Evolutionary conservation across 805 yeast species (phyloP).

Genomic region (Kodamaea kaohsiungensis): DNA sequence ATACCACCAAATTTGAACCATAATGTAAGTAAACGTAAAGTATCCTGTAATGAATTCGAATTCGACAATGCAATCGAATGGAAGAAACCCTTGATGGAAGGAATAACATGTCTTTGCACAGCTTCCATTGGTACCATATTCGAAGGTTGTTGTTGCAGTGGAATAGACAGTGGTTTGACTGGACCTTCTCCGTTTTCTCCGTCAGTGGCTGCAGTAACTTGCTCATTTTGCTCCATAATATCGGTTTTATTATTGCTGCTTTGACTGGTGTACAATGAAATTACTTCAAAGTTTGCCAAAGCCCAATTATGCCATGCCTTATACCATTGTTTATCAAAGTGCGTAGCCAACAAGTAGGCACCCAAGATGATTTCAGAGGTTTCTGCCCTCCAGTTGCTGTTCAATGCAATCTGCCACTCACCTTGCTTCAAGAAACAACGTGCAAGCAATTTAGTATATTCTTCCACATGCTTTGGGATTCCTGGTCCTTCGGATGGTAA

Average conservation of each 20-base stretch:
- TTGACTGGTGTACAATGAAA: slow-evolving; percentile 55
- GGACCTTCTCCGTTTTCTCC: slow-evolving; percentile 12
- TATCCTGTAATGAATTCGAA: slow-evolving; percentile 89
- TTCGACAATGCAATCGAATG: slow-evolving; percentile 87
- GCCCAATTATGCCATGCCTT: slow-evolving; percentile 99
- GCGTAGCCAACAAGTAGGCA: slow-evolving; percentile 90
- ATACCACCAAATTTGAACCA: slow-evolving; percentile 98
- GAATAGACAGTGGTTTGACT: neutral
- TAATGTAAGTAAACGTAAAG: slow-evolving; percentile 80
- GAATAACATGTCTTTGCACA: slow-evolving; percentile 86
- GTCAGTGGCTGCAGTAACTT: slow-evolving; percentile 18
- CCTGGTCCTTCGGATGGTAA: slow-evolving; percentile 73
- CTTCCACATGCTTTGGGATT: slow-evolving; percentile 72
- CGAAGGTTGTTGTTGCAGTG: slow-evolving; percentile 12
- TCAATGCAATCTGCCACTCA: slow-evolving; percentile 92
- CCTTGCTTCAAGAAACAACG: slow-evolving; percentile 97
- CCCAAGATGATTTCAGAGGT: slow-evolving; percentile 83
- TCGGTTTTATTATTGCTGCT: slow-evolving; percentile 22
- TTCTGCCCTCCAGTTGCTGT: slow-evolving; percentile 76
- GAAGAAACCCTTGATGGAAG: slow-evolving; percentile 95
- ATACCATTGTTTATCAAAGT: slow-evolving; percentile 90
- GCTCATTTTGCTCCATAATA: slow-evolving; percentile 32
- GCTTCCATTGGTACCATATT: slow-evolving; percentile 48
- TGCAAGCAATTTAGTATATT: slow-evolving; percentile 82
- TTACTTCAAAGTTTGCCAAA: slow-evolving; percentile 92